Percentiles rank a stretch among this genome's conserved stretches.
Evolutionary conservation across 1,139 yeast genomes (phyloP).

Genomic region (Suhomyces bolitotheri): DNA sequence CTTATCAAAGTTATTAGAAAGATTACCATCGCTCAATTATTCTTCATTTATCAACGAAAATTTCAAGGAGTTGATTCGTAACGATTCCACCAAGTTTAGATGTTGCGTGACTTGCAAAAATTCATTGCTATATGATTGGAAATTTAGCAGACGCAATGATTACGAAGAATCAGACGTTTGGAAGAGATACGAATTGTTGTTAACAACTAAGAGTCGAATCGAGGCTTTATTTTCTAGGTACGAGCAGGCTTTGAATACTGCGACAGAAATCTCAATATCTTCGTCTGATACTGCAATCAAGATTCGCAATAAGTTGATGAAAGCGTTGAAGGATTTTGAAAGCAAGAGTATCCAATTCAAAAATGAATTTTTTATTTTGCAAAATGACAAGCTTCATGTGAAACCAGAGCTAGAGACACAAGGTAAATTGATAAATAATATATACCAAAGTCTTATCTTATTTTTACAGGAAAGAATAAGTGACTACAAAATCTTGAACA

Average conservation of each 20-base stretch:
- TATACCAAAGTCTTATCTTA: constrained; percentile 35
- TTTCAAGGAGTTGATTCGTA: constrained; percentile 17
- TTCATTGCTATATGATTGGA: constrained; percentile 56
- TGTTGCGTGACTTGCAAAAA: constrained; percentile 72
- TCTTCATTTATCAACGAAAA: constrained; percentile 29
- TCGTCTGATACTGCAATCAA: constrained; percentile 20
- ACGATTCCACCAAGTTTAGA: constrained; percentile 30
- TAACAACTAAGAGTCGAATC: constrained; percentile 37
- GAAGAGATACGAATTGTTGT: constrained; percentile 30
- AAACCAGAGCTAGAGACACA: constrained; percentile 17
- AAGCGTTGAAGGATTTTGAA: constrained; percentile 39
- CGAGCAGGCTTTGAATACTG: constrained; percentile 11
- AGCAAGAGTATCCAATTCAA: constrained; percentile 28
- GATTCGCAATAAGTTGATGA: constrained; percentile 31
- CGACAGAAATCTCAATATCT: neutral
- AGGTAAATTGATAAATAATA: constrained; percentile 29
- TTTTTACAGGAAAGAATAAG: constrained; percentile 39
- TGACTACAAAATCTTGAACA: constrained; percentile 31
- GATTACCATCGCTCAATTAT: constrained; percentile 41
- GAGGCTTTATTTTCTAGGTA: constrained; percentile 34
- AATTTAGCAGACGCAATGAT: constrained; percentile 42
- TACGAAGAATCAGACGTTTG: constrained; percentile 4
- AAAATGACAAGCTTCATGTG: constrained; percentile 20
- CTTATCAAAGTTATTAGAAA: constrained; percentile 45
- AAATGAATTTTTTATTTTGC: constrained; percentile 21